Evolutionary conservation across 2,329 filamentous ascomycete species (phyloP).

Genomic region (Sclerotinia spermophila): DNA sequence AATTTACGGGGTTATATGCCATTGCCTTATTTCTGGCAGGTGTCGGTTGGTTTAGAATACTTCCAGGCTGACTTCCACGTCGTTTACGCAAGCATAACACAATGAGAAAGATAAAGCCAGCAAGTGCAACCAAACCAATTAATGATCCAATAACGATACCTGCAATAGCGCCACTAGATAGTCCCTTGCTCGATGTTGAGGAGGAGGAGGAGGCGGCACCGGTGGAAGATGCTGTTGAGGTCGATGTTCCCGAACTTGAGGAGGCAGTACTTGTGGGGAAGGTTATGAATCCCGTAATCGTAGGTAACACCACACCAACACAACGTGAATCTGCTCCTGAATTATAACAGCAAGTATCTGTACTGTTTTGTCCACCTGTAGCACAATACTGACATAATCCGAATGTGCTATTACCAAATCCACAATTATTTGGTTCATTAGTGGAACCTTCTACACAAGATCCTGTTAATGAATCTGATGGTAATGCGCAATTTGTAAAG

Average conservation of each 20-base stretch:
- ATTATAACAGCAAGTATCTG: slow-evolving; percentile 90
- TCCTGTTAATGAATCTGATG: slow-evolving; percentile 71
- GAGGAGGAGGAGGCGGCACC: slow-evolving; percentile 5
- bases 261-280: slow-evolving; percentile 52
- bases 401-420: slow-evolving; percentile 66
- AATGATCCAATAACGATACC: slow-evolving; percentile 84
- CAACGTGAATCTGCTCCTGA: slow-evolving; percentile 73
- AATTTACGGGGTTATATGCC: slow-evolving; percentile 40
- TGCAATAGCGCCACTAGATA: slow-evolving; percentile 86
- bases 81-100: slow-evolving; percentile 48
- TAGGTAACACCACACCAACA: slow-evolving; percentile 71
- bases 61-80: slow-evolving; percentile 60
- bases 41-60: slow-evolving; percentile 85
- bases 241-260: slow-evolving; percentile 44
- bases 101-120: slow-evolving; percentile 62
- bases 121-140: slow-evolving; percentile 65
- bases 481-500: slow-evolving; percentile 83
- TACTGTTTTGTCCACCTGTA: slow-evolving; percentile 80
- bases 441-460: slow-evolving; percentile 70
- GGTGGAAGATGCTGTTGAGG: slow-evolving; percentile 25
- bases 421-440: slow-evolving; percentile 87
- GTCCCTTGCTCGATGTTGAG: slow-evolving; percentile 39
- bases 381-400: slow-evolving; percentile 87
- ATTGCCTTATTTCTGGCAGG: slow-evolving; percentile 55
- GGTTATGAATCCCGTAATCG: slow-evolving; percentile 65